phyloP scores from a whole-genome alignment of 1,284 basidiomycete species.

The Thelephora terrestris region DNA sequence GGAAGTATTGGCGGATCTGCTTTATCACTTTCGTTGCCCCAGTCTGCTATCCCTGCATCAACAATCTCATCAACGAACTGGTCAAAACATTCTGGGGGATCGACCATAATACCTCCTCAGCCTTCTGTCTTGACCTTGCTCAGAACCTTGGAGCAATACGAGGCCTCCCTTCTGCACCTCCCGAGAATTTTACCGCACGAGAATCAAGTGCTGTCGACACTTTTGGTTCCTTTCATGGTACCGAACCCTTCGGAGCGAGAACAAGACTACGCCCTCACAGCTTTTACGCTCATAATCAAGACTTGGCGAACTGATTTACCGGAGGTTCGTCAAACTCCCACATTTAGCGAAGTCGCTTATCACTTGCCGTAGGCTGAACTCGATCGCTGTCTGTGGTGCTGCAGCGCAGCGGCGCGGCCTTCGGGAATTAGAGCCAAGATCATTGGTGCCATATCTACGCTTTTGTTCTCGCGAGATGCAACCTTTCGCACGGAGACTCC shows the following conservation, averaged over 20 bases:
- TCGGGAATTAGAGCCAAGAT: constrained; percentile 36
- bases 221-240: constrained; percentile 45
- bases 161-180: constrained; percentile 5
- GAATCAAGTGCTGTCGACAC: constrained; percentile 42
- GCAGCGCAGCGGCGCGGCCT: constrained; percentile 38
- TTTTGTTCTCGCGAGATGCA: constrained; percentile 37
- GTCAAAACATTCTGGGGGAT: background rate
- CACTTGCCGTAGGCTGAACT: constrained; percentile 31
- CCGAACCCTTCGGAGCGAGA: constrained; percentile 35
- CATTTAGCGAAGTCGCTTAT: background rate
- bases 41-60: background rate
- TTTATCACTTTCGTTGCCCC: constrained; percentile 34
- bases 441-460: constrained; percentile 35
- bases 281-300: constrained; percentile 45
- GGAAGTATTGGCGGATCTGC: constrained; percentile 23
- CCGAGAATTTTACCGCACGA: constrained; percentile 41
- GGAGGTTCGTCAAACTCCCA: constrained; percentile 24
- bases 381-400: constrained; percentile 59
- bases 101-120: background rate
- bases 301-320: constrained; percentile 44
- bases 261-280: constrained; percentile 43
- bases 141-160: background rate
- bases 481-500: constrained; percentile 34
- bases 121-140: background rate
- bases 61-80: background rate